Evolutionary conservation across 164 flowering plant genomes (phyloP).

Genomic region (Magnolia officinalis): DNA sequence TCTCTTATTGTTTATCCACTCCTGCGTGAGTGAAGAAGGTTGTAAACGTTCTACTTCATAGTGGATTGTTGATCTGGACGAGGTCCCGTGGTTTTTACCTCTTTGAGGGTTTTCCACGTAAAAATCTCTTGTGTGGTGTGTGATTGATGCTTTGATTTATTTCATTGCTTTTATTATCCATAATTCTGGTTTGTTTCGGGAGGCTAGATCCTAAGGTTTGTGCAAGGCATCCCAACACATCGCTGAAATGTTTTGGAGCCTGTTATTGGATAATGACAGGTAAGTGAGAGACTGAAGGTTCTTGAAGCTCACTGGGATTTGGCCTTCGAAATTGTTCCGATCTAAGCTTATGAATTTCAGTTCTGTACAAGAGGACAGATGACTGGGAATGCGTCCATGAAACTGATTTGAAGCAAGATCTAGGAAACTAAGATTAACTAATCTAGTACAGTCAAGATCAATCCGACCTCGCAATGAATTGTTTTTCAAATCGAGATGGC

Average conservation of each 20-base stretch:
- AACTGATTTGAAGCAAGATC: slow-evolving; percentile 18
- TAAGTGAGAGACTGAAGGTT: slow-evolving; percentile 13
- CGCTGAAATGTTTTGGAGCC: slow-evolving; percentile 14
- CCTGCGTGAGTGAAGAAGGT: no score
- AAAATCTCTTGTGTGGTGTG: no score
- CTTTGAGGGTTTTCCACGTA: no score
- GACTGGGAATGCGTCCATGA: slow-evolving; percentile 12
- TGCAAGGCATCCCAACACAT: no score
- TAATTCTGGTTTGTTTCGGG: no score
- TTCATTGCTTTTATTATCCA: no score
- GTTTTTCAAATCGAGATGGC: slow-evolving; percentile 12
- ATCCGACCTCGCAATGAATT: slow-evolving; percentile 13
- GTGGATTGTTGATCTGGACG: no score
- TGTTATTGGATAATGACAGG: slow-evolving; percentile 19
- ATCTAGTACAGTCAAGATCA: slow-evolving; percentile 1
- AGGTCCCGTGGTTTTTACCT: no score
- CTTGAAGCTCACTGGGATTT: slow-evolving; percentile 16
- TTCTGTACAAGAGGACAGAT: slow-evolving; percentile 11
- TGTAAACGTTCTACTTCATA: no score
- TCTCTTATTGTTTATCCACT: no score
- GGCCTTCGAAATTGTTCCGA: slow-evolving; percentile 15
- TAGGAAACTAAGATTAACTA: slow-evolving; percentile 7
- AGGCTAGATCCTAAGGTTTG: no score
- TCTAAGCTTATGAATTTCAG: slow-evolving; percentile 15
- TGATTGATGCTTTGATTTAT: no score